phyloP scores from a whole-genome alignment of 208 protist genomes.

The Leptomonas pyrrhocoris region DNA sequence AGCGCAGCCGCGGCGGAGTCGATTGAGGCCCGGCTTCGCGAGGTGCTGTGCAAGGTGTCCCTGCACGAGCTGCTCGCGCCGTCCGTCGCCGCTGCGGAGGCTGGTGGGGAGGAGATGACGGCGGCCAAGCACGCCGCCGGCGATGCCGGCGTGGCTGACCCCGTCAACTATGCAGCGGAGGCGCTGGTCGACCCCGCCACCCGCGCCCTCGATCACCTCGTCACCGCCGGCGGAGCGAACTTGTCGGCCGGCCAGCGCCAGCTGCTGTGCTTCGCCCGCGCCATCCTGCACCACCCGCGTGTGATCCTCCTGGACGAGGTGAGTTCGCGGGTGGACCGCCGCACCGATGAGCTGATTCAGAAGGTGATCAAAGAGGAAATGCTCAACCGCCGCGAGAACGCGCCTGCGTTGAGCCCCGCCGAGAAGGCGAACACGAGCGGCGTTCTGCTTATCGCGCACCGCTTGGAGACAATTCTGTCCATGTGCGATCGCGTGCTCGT shows the following conservation, averaged over 20 bases:
- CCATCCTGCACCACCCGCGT: constrained; percentile 87
- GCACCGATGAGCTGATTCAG: constrained; percentile 92
- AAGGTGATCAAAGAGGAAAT: constrained; percentile 83
- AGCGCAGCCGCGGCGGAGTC: neutral
- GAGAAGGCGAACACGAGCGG: constrained; percentile 61
- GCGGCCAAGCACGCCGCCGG: neutral
- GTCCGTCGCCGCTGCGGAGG: constrained; percentile 8
- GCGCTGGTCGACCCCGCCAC: constrained; percentile 14
- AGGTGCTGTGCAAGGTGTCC: constrained; percentile 44
- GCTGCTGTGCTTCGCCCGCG: constrained; percentile 95
- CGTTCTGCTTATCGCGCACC: constrained; percentile 96
- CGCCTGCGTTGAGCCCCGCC: constrained; percentile 1
- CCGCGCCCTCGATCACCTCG: constrained; percentile 53
- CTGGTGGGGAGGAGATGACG: constrained; percentile 3
- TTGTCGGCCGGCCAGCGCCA: constrained; percentile 95
- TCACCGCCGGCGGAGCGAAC: constrained; percentile 83
- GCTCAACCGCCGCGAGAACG: constrained; percentile 32
- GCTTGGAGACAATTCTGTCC: constrained; percentile 95
- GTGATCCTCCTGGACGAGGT: constrained; percentile 97
- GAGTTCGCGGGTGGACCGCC: constrained; percentile 83
- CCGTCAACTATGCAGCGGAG: neutral
- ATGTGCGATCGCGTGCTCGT: constrained; percentile 92
- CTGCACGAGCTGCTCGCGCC: constrained; percentile 48
- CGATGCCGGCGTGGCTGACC: neutral
- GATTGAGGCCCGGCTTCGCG: constrained; percentile 44